Percentiles rank a stretch among this genome's conserved stretches.
phyloP scores from a whole-genome alignment of 768 basidiomycete species.

The Tricholoma furcatifolium region DNA sequence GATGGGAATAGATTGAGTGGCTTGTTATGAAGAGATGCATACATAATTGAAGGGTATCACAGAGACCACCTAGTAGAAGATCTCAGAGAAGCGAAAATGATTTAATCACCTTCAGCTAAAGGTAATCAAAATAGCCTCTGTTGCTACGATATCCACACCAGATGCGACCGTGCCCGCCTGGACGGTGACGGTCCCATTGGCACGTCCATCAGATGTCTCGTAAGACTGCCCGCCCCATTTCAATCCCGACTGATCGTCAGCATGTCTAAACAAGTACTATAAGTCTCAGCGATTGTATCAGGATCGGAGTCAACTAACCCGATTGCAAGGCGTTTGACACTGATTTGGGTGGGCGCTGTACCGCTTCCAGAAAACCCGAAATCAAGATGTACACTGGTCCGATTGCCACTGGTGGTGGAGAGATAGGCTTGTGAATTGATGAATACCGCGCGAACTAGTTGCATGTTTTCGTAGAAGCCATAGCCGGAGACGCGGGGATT shows the following conservation, averaged over 20 bases:
- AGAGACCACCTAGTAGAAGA: not conserved
- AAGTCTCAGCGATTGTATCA: not conserved
- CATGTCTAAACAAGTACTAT: conserved; percentile 31
- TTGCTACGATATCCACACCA: conserved; percentile 47
- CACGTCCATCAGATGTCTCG: conserved; percentile 45
- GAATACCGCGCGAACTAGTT: conserved; percentile 49
- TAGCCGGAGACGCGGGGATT: conserved; percentile 55
- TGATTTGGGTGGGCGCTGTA: conserved; percentile 27
- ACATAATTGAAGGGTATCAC: not conserved
- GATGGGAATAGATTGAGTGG: too few species aligned
- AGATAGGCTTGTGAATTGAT: conserved; percentile 59
- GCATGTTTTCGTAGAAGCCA: conserved; percentile 51
- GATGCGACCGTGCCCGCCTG: conserved; percentile 26
- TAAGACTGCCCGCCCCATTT: conserved; percentile 61
- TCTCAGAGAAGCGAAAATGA: not conserved
- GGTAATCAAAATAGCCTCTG: conserved; percentile 44
- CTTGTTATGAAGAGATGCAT: too few species aligned
- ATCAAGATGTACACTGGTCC: conserved; percentile 42
- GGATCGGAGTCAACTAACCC: conserved; percentile 29
- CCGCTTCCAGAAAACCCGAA: conserved; percentile 33
- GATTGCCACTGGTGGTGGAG: conserved; percentile 22
- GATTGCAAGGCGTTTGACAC: conserved; percentile 49
- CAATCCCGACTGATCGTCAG: conserved; percentile 49
- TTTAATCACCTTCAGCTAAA: conserved; percentile 1
- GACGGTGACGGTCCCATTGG: conserved; percentile 32